phyloP scores from a whole-genome alignment of 192 early-diverging fungal species.

The Coemansia sp. region DNA sequence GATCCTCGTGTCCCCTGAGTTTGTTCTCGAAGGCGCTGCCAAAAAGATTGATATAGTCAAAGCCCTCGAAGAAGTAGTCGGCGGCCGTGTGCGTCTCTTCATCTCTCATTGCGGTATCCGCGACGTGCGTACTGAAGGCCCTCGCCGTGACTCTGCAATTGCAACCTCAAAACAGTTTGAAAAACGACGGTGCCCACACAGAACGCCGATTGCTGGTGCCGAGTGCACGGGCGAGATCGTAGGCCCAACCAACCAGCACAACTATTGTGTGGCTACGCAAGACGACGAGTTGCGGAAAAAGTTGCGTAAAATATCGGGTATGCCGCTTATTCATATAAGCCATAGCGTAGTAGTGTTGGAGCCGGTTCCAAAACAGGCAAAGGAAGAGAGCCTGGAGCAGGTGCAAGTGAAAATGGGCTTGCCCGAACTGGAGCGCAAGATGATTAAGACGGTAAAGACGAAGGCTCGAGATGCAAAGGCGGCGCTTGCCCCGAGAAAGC shows the following conservation, averaged over 20 bases:
- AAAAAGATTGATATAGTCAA: constrained; percentile 64
- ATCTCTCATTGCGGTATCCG: constrained; percentile 73
- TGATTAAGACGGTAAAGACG: constrained; percentile 55
- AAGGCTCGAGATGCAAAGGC: constrained; percentile 29
- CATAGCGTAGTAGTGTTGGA: constrained; percentile 78
- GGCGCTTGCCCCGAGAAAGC: constrained; percentile 21
- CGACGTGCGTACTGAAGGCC: constrained; percentile 66
- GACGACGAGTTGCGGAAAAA: constrained; percentile 60
- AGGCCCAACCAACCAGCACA: constrained; percentile 68
- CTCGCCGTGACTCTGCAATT: constrained; percentile 60
- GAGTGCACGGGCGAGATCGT: constrained; percentile 78
- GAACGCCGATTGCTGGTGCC: constrained; percentile 53
- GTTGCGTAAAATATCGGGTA: constrained; percentile 71
- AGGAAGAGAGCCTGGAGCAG: constrained; percentile 38
- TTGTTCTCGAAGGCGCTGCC: constrained; percentile 64
- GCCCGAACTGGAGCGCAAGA: constrained; percentile 55
- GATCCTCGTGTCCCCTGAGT: constrained; percentile 80
- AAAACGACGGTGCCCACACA: constrained; percentile 76
- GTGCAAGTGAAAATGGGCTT: constrained; percentile 50
- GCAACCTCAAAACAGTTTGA: constrained; percentile 68
- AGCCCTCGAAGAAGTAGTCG: constrained; percentile 62
- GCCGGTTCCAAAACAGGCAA: constrained; percentile 59
- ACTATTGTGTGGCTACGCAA: constrained; percentile 86
- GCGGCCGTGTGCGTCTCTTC: constrained; percentile 62
- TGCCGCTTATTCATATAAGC: constrained; percentile 83